These are phyloP conservation scores for Chenopodium formosanum DNA, from an alignment of 148 eudicot species.

Conservation along the genomic window DNA sequence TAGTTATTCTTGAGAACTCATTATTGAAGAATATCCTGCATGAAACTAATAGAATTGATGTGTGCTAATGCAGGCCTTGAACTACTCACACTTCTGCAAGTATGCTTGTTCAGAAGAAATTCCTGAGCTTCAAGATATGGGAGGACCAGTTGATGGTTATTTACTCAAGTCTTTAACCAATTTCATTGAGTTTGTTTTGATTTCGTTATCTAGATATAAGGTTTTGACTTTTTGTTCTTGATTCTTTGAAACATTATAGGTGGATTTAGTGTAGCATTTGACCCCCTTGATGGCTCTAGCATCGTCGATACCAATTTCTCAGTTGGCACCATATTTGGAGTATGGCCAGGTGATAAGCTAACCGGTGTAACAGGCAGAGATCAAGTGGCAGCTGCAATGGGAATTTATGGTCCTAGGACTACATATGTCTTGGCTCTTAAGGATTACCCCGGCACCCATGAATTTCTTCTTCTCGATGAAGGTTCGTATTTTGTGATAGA, in stretches of 20 bases:
- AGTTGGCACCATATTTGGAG: constrained; percentile 97
- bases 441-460: constrained; percentile 88
- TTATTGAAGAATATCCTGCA: background rate
- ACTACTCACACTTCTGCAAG: constrained; percentile 91
- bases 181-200: background rate
- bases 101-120: constrained; percentile 99
- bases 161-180: background rate
- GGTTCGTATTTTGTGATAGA: constrained; percentile 37
- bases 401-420: constrained; percentile 93
- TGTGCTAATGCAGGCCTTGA: constrained; percentile 61
- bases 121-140: constrained; percentile 98
- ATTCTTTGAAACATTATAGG: constrained; percentile 36
- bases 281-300: constrained; percentile 98
- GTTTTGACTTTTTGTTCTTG: background rate
- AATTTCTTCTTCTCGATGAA: constrained; percentile 97
- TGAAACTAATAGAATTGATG: background rate
- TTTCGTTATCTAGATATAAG: background rate
- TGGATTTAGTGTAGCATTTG: constrained; percentile 98
- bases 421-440: constrained; percentile 94
- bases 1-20: too few relatives aligned
- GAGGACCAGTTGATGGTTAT: constrained; percentile 83
- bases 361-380: constrained; percentile 91
- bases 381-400: constrained; percentile 99
- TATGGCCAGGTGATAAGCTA: constrained; percentile 98
- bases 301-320: constrained; percentile 99